A percentile compares a stretch with the other conserved stretches of the same genome.
phyloP scores from a whole-genome alignment of 73 alveolate species.

The Blepharisma japonicum region DNA sequence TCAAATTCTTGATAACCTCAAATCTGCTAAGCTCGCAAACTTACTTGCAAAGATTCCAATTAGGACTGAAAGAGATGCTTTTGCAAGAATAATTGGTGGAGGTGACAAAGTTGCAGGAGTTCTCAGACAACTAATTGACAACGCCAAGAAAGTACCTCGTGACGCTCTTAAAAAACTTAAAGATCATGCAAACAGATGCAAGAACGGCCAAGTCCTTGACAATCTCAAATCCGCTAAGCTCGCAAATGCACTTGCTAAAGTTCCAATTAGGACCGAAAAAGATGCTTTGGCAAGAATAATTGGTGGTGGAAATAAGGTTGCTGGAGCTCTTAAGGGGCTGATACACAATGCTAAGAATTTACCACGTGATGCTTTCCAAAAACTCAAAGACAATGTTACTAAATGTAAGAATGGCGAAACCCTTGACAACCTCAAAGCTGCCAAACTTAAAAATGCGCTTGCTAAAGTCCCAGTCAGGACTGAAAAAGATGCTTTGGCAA shows the following conservation, averaged over 20 bases:
- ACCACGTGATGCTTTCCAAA: neutral
- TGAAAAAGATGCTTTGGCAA: neutral
- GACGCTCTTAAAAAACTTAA: neutral
- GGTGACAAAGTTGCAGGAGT: constrained; percentile 22
- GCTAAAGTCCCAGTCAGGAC: constrained; percentile 8
- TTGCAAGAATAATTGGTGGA: constrained; percentile 15
- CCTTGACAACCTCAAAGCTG: neutral
- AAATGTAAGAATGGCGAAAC: neutral
- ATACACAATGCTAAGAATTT: neutral
- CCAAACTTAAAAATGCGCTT: constrained; percentile 4
- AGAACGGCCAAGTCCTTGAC: neutral
- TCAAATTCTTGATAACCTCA: neutral
- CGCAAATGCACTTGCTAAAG: neutral
- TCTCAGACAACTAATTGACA: neutral
- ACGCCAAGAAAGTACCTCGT: constrained; percentile 14
- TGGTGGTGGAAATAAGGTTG: constrained; percentile 22
- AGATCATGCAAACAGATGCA: neutral
- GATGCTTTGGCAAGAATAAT: constrained; percentile 6
- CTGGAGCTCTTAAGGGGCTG: neutral
- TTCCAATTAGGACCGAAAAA: neutral
- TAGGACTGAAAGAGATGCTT: constrained; percentile 18
- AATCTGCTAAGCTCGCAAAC: too few relatives aligned
- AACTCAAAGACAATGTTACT: neutral
- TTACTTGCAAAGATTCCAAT: neutral
- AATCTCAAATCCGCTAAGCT: constrained; percentile 21